Conservation (phyloP, 768 basidiomycete species). For the Xanthoconium purpureum region DNA sequence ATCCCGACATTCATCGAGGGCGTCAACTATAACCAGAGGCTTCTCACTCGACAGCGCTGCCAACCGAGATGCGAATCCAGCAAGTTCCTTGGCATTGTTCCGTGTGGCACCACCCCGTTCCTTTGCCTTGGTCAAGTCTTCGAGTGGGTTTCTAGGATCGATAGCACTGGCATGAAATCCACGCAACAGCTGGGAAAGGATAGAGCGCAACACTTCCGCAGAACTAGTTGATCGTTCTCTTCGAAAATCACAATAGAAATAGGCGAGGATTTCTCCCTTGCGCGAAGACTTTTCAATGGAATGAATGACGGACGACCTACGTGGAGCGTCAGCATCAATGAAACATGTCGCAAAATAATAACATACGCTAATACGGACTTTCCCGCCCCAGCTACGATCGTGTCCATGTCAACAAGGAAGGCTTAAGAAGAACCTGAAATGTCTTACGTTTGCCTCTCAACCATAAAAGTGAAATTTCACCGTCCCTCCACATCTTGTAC, state of each 20-base stretch:
- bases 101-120: not conserved
- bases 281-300: too few species aligned
- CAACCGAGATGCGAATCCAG: not conserved
- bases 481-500: not conserved
- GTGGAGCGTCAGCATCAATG: too few species aligned
- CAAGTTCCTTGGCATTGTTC: not conserved
- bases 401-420: not conserved
- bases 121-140: not conserved
- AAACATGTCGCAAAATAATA: too few species aligned
- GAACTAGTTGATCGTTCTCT: not conserved
- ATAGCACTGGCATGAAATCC: not conserved
- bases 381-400: not conserved
- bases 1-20: conserved; percentile 1
- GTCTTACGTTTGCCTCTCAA: not conserved
- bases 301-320: too few species aligned
- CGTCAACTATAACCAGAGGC: not conserved
- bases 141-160: not conserved
- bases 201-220: not conserved
- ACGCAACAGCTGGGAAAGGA: not conserved
- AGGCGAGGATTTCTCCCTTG: too few species aligned
- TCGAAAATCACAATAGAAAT: too few species aligned
- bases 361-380: not conserved
- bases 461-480: not conserved
- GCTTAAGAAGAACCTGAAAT: not conserved
- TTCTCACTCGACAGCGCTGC: not conserved